Percentiles rank a stretch among this genome's conserved stretches.
phyloP scores from a whole-genome alignment of 495 filamentous ascomycete species.

The Tricharina praecox region DNA sequence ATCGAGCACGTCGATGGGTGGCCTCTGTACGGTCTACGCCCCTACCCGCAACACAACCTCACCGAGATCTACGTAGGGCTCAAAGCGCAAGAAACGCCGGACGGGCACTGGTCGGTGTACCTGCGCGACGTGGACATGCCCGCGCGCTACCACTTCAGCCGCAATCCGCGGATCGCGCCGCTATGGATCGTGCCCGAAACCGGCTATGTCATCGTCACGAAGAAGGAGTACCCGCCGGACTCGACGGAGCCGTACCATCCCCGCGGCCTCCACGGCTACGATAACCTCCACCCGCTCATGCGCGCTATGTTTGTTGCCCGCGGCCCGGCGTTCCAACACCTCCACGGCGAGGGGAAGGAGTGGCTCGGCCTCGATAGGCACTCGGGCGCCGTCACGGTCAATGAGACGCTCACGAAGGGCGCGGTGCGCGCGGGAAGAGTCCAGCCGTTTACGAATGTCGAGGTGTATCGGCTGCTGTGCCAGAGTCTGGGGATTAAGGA shows the following conservation, averaged over 20 bases:
- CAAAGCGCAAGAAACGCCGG: constrained; percentile 29
- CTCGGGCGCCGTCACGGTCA: neutral
- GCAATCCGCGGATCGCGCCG: constrained; percentile 75
- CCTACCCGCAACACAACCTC: constrained; percentile 45
- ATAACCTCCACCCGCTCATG: constrained; percentile 81
- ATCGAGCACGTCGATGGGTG: constrained; percentile 87
- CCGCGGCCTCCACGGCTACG: constrained; percentile 72
- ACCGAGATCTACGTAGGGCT: constrained; percentile 36
- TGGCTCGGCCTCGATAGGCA: constrained; percentile 13
- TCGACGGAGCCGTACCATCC: constrained; percentile 51
- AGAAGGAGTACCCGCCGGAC: constrained; percentile 44
- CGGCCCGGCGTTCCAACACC: constrained; percentile 53
- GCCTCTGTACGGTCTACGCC: constrained; percentile 77
- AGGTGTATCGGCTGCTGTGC: constrained; percentile 90
- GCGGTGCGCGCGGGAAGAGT: constrained; percentile 10
- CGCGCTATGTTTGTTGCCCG: constrained; percentile 77
- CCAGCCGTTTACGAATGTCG: constrained; percentile 54
- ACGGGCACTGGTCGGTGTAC: constrained; percentile 64
- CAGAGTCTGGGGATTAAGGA: constrained; percentile 51
- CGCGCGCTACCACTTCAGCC: constrained; percentile 67
- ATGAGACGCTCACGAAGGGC: neutral
- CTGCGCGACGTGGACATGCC: constrained; percentile 70
- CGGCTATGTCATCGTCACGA: constrained; percentile 75
- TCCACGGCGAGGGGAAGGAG: constrained; percentile 9
- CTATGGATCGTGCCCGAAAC: constrained; percentile 82